phyloP scores from a whole-genome alignment of 768 basidiomycete species.

The Boletus rubropictus region DNA sequence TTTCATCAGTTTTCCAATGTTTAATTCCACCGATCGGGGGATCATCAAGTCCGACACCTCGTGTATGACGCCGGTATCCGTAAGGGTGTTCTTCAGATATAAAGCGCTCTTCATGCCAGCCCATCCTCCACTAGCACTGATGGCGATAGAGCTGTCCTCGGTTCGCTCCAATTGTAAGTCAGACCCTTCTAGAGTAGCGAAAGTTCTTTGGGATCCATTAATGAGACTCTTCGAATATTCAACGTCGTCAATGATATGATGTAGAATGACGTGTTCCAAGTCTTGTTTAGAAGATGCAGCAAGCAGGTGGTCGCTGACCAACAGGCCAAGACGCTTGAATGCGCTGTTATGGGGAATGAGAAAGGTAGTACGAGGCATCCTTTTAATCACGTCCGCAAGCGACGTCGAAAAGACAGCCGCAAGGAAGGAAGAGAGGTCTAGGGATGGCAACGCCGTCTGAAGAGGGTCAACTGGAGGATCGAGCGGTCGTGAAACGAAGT shows the following conservation, averaged over 20 bases:
- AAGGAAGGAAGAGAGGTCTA: conserved; percentile 88
- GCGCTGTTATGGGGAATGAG: conserved; percentile 88
- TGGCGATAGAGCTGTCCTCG: conserved; percentile 40
- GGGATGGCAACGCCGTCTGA: conserved; percentile 69
- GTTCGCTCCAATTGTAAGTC: conserved; percentile 68
- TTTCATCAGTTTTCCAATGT: conserved; percentile 81
- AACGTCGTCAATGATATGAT: conserved; percentile 75
- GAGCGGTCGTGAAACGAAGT: conserved; percentile 81
- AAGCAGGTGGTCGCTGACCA: conserved; percentile 84
- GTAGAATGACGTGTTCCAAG: conserved; percentile 77
- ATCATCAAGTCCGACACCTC: conserved; percentile 80
- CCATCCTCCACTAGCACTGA: conserved; percentile 77
- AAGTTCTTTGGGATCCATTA: conserved; percentile 65
- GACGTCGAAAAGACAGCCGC: conserved; percentile 85
- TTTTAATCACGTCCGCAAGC: conserved; percentile 64
- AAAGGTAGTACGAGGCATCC: conserved; percentile 65
- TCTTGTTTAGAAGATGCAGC: conserved; percentile 72
- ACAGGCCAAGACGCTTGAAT: conserved; percentile 75
- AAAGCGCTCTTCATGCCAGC: conserved; percentile 58
- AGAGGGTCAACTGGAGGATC: conserved; percentile 78
- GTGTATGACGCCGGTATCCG: conserved; percentile 87
- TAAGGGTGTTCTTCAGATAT: conserved; percentile 63
- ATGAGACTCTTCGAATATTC: conserved; percentile 61
- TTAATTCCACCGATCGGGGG: conserved; percentile 81
- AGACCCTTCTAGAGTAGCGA: conserved; percentile 79